phyloP scores from a whole-genome alignment of 805 yeast species.

The Wickerhamiella australiensis region DNA sequence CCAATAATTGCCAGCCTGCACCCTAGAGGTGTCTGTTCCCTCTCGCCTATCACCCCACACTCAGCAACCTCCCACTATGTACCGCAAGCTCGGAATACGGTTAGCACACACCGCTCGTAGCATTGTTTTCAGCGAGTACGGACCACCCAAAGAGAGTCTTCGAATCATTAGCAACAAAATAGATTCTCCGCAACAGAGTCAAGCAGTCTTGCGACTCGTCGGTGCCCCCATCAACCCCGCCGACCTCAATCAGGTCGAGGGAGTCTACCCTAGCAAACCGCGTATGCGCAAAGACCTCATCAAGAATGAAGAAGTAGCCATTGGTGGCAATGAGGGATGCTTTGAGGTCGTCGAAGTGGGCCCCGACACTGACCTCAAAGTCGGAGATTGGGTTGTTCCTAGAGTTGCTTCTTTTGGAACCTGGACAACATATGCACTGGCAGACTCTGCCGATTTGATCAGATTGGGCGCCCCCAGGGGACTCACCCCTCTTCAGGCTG shows the following conservation, averaged over 20 bases:
- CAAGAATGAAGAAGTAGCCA: constrained; percentile 57
- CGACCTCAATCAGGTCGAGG: constrained; percentile 74
- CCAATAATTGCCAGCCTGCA: too few species aligned
- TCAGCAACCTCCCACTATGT: constrained; percentile 6
- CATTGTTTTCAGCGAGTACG: constrained; percentile 54
- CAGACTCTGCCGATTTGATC: constrained; percentile 41
- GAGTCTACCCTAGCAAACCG: constrained; percentile 74
- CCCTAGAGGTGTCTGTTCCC: not conserved
- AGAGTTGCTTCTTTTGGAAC: constrained; percentile 71
- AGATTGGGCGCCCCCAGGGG: constrained; percentile 39
- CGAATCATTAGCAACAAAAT: constrained; percentile 30
- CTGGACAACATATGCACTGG: constrained; percentile 74
- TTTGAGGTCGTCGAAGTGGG: constrained; percentile 76
- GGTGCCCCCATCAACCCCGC: constrained; percentile 88
- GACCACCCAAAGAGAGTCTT: constrained; percentile 35
- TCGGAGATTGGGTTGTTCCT: constrained; percentile 88
- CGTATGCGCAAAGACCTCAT: constrained; percentile 35
- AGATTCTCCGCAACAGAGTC: constrained; percentile 24
- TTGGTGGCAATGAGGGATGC: constrained; percentile 90
- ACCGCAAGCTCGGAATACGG: constrained; percentile 12
- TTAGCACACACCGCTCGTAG: constrained; percentile 29
- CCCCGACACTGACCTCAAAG: constrained; percentile 30
- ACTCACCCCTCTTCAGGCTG: constrained; percentile 40
- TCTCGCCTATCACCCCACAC: not conserved
- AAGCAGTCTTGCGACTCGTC: constrained; percentile 52